A percentile compares a stretch with the other conserved stretches of the same genome.
These are phyloP conservation scores for Ganoderma resinaceum DNA, from an alignment of 1,284 basidiomycete genomes.

Conservation along the genomic window DNA sequence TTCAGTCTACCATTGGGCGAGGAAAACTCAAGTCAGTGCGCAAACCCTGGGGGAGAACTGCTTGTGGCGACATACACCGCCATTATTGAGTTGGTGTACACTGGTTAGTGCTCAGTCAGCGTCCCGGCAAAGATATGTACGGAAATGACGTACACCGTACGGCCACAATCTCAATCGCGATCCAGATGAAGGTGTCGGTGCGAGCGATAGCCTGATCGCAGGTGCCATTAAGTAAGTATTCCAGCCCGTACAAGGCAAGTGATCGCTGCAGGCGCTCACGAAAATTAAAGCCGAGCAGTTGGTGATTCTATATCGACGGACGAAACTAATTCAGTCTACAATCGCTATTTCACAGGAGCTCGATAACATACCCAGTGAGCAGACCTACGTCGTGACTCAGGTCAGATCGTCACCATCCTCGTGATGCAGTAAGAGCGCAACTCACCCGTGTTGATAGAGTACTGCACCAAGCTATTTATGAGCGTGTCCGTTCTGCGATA, in stretches of 20 bases:
- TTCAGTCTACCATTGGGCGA: neutral
- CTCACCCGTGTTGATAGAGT: slow-evolving; percentile 18
- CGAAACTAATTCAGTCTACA: neutral
- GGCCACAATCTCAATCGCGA: slow-evolving; percentile 1
- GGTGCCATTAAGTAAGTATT: neutral
- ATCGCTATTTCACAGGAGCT: too few relatives aligned
- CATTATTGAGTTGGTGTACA: slow-evolving; percentile 11
- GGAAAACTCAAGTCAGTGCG: neutral
- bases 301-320: neutral
- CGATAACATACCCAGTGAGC: slow-evolving; percentile 4
- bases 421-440: neutral
- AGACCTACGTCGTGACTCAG: neutral
- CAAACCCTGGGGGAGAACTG: neutral
- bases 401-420: neutral
- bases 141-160: neutral
- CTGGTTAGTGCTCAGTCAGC: neutral
- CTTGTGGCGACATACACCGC: neutral
- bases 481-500: slow-evolving; percentile 11
- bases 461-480: slow-evolving; percentile 11
- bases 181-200: slow-evolving; percentile 11
- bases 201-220: slow-evolving; percentile 6
- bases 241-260: neutral
- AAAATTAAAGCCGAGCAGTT: slow-evolving; percentile 5
- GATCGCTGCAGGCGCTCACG: neutral
- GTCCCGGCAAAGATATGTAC: too few relatives aligned